Base-by-base conservation (phyloP, 208 protist species). In the Trichomonas gallinae region DNA sequence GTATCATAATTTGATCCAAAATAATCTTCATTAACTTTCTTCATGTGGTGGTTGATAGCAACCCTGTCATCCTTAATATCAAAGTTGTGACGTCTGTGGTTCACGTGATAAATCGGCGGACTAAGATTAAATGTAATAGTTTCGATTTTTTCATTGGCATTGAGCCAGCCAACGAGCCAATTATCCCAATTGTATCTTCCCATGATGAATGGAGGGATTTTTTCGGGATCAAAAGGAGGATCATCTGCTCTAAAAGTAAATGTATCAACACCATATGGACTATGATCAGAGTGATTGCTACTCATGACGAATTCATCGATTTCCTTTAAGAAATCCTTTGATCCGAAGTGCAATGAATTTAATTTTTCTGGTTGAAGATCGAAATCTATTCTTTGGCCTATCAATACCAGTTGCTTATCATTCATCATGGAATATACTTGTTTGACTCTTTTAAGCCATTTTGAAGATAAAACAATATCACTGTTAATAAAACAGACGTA, bases 141-240 rank as follows among this genome's bases (percentile, higher is more conserved):
- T 38, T 93, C 23, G 11, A 42, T 15, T 72, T 4, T n/a, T 72
- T n/a, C 17, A 51, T 38, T 51, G 8, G 17, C 6, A 93, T 93
- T 93, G 3, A 93, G 4, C 15, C 17, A 93, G 6, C 87, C 87
- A 93, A 93, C 45, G 10, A 93, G 21, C 87, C 87, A 93, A 38
- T 93, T 93, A 38, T 93, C 87, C 87, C 87, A 93, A 21, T 93
- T 93, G 38, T 93, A 93, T 51, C 87, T 23, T 51, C 87, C 87
- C 87, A 93, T 93, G 3, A 93, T 93, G 31, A 93, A 93, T 38
- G 87, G 87, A 23, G 87, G 87, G 51, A 93, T 93, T 26, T 48
- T 51, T 51, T 51, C 3, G 0, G 87, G 87, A 93, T 93, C 87
- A 15, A 93, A 93, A 15, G 87, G 87, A 15, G 44, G 44, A 34